Evolutionary conservation across 257 asterid genomes (phyloP), one percentile per base, ranked within the genome.

Genomic region (Hygrophila difformis): DNA sequence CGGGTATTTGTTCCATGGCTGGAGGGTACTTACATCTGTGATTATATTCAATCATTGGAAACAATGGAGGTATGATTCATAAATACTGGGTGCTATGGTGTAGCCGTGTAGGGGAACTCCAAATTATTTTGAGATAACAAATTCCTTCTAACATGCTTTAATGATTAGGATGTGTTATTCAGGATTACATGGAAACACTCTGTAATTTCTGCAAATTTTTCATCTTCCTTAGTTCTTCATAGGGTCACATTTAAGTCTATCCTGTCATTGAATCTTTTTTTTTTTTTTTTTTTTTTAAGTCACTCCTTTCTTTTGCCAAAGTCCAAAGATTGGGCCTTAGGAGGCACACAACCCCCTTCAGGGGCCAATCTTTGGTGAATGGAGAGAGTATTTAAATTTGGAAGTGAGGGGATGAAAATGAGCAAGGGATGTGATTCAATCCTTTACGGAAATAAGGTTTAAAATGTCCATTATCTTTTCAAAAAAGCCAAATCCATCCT

Each of bases 1-100:
- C 71, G 97, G 68, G 93, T 86, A 28, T 78, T 91, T 55, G 64
- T 86, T 43, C 99, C 95, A 13, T 91, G 99, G 95, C 69, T 86
- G 60, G 87, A 71, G 53, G 85, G 81, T 45, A 55, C 76, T 34
- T 82, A 77, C 59, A 77, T 91, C 42, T 91, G 95, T 56, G 99
- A 91, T 70, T 86, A 91, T 61, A 56, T 91, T 47, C 87, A 70
- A 65, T 67, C 93, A 28, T 80, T 79, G 12, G 95, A 91, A 65
- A 68, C 86, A 57, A 39, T 78, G 54, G 94, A 91, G 99, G 96
- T 37, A 57, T 33, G 6, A 12, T 33, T 5, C 37, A 5, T 33
- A 33, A 5, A 33, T 33, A 33, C 10, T 33, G 37, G 37, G 10
- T 33, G 12, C 37, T 33, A 4, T 51, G 4, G 31, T 3, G 31